A percentile compares a stretch with the other conserved stretches of the same genome.
Evolutionary conservation across 805 yeast species (phyloP).

Genomic region (Candida chauliodis): DNA sequence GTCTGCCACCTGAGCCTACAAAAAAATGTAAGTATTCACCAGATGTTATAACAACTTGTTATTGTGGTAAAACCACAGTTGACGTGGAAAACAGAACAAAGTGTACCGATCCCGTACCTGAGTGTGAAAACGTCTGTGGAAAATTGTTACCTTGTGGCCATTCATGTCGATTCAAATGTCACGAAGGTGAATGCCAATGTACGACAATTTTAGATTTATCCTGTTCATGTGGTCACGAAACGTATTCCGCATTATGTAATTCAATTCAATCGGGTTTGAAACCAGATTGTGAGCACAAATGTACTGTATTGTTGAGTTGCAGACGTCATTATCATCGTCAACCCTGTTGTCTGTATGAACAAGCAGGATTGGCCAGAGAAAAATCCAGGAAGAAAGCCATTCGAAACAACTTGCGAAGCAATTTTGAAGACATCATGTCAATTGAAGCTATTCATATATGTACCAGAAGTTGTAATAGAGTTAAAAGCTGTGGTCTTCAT

Average conservation of each 20-base stretch:
- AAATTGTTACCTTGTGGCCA: slow-evolving; percentile 71
- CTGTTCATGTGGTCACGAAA: slow-evolving; percentile 61
- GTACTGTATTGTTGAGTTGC: slow-evolving; percentile 73
- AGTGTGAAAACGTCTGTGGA: slow-evolving; percentile 64
- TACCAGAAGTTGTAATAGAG: slow-evolving; percentile 58
- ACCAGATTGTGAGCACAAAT: slow-evolving; percentile 68
- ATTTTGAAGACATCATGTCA: slow-evolving; percentile 45
- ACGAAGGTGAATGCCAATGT: slow-evolving; percentile 75
- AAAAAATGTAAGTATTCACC: slow-evolving; percentile 64
- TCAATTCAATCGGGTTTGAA: slow-evolving; percentile 46
- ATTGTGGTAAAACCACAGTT: slow-evolving; percentile 69
- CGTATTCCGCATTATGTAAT: slow-evolving; percentile 62
- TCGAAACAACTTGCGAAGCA: slow-evolving; percentile 41
- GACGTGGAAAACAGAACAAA: slow-evolving; percentile 42
- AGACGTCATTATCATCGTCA: slow-evolving; percentile 72
- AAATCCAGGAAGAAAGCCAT: slow-evolving; percentile 49
- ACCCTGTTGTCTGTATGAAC: slow-evolving; percentile 69
- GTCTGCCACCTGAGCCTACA: slow-evolving; percentile 47
- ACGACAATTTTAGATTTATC: slow-evolving; percentile 44
- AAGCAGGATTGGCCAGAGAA: slow-evolving; percentile 53
- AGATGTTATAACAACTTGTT: slow-evolving; percentile 56
- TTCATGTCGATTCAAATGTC: slow-evolving; percentile 65
- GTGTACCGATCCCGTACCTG: slow-evolving; percentile 79
- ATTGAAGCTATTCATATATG: slow-evolving; percentile 78
- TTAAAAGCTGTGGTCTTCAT: slow-evolving; percentile 61